Base-by-base conservation (phyloP, 2,329 filamentous ascomycete genomes). In the Dryadomyces quercus-mongolicae region DNA sequence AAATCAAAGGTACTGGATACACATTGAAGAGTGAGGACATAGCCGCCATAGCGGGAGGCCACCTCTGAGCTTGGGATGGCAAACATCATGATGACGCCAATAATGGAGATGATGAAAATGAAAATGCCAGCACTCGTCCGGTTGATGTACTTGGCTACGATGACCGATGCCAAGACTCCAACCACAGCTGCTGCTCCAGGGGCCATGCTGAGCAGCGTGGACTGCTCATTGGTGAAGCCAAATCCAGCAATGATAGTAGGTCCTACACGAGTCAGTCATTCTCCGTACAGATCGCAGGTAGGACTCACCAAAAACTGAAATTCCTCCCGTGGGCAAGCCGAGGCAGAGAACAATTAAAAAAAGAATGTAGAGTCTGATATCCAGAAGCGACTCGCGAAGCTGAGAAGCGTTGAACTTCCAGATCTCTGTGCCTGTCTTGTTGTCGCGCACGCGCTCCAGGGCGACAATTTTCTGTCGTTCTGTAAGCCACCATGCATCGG, bases 391-490 rank as follows among this genome's bases (percentile, higher is more conserved):
- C 59, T 82, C 80, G 16, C 67, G 61, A 49, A 81, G 70, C 61
- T 82, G 79, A 21, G 71, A 69, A 53, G 70, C 71, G 60, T 81
- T 80, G 54, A 81, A 63, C 58, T 67, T 64, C 58, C 77, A 75
- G 57, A 81, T 78, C 62, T 81, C 77, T 2, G 80, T 70, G 7
- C 78, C 78, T 0, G 78, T 81, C 60, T 82, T 77, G 58, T 81
- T 80, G 34, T 71, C 70, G 2, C 75, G 68, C 51, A 82, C 63
- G 25, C 79, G 70, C 38, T 76, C 73, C 25, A 82, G 74, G 44
- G 76, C 76, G 52, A 81, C 69, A 15, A 74, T 69, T 51, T 73
- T 74, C 58, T 82, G 74, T 13, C 71, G 68, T 22, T 68, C 66
- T 6, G 65, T 72, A 49, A 82, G 71, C 5, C 76, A 74, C 43